These are phyloP conservation scores for Mortierella sp. DNA, from an alignment of 371 early-diverging fungal genomes.

Conservation along the genomic window DNA sequence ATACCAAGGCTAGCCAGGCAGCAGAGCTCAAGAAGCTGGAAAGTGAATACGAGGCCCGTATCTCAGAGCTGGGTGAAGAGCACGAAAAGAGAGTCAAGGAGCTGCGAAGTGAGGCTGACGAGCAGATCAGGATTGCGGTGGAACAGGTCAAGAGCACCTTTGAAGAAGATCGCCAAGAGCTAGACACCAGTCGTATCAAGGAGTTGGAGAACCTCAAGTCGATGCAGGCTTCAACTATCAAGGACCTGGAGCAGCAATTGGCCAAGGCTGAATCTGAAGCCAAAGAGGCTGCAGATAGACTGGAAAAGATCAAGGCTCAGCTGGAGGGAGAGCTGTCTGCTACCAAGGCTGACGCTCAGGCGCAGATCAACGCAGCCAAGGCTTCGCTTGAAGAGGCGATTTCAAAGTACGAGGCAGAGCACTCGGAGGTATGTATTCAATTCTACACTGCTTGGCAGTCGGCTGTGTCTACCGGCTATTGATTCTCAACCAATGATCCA, in stretches of 20 bases:
- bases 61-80: conserved; percentile 35
- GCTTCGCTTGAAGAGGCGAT: conserved; percentile 33
- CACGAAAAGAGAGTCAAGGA: conserved; percentile 44
- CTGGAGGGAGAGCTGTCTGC: conserved; percentile 27
- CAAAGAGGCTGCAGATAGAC: conserved; percentile 28
- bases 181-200: conserved; percentile 23
- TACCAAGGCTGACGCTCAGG: conserved; percentile 24
- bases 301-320: conserved; percentile 19
- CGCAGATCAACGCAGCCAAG: conserved; percentile 29
- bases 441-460: too few species aligned
- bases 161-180: conserved; percentile 42
- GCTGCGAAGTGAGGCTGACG: conserved; percentile 40
- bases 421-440: conserved; percentile 4
- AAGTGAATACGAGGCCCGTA: conserved; percentile 40
- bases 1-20: conserved; percentile 28
- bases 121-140: conserved; percentile 44
- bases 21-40: conserved; percentile 51
- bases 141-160: conserved; percentile 39
- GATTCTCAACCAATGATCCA: neutral
- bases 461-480: too few species aligned
- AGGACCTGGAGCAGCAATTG: conserved; percentile 42
- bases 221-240: conserved; percentile 35
- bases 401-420: conserved; percentile 36
- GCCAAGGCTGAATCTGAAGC: conserved; percentile 31
- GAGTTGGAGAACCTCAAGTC: conserved; percentile 35